phyloP scores from a whole-genome alignment of 2,329 filamentous ascomycete genomes.

The Monosporascus sp. region DNA sequence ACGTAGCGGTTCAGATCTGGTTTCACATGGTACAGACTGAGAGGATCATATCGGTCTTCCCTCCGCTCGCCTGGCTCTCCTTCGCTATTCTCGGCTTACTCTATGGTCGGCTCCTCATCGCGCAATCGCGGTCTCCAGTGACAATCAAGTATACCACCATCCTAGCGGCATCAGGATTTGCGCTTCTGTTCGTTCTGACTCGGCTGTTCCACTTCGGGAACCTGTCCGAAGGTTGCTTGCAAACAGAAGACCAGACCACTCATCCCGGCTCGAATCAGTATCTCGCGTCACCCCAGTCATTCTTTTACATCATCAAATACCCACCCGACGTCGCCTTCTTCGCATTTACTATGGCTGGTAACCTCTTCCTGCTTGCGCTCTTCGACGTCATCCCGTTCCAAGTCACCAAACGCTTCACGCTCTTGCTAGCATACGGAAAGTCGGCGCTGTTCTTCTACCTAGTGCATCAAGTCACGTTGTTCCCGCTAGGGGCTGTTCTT shows the following conservation, averaged over 20 bases:
- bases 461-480: conserved; percentile 31
- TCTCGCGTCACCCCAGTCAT: conserved; percentile 34
- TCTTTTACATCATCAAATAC: conserved; percentile 44
- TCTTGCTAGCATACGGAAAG: conserved; percentile 39
- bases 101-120: conserved; percentile 35
- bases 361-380: conserved; percentile 33
- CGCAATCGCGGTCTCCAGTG: conserved; percentile 7
- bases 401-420: conserved; percentile 24
- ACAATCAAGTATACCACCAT: conserved; percentile 24
- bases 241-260: conserved; percentile 31
- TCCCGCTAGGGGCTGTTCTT: conserved; percentile 19
- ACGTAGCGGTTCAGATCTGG: conserved; percentile 32
- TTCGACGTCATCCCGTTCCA: conserved; percentile 29
- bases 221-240: conserved; percentile 37
- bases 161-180: conserved; percentile 24
- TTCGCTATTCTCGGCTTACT: conserved; percentile 40
- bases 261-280: conserved; percentile 32
- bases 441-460: conserved; percentile 43
- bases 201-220: conserved; percentile 38
- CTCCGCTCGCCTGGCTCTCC: conserved; percentile 42
- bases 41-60: conserved; percentile 34
- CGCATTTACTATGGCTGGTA: conserved; percentile 34
- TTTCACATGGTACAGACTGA: conserved; percentile 29
- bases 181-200: conserved; percentile 35
- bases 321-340: conserved; percentile 43